Conservation (phyloP, 2,329 filamentous ascomycete species). For the Xylaria sp. region DNA sequence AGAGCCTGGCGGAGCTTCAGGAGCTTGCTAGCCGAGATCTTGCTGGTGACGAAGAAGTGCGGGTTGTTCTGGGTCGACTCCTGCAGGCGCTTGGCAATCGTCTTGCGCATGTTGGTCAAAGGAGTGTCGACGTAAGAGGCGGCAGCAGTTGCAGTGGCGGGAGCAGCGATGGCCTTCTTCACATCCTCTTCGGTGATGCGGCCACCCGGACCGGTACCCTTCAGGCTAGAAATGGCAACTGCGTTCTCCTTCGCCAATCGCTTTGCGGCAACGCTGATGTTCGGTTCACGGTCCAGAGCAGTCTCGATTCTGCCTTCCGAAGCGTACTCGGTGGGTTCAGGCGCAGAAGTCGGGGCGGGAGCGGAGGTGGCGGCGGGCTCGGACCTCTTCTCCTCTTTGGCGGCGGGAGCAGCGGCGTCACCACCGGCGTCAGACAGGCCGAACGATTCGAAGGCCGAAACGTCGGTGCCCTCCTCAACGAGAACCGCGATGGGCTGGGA, state of each 20-base stretch:
- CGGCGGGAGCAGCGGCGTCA: conserved; percentile 66
- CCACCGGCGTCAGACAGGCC: conserved; percentile 89
- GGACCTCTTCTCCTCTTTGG: conserved; percentile 70
- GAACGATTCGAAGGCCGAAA: conserved; percentile 88
- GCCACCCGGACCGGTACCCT: conserved; percentile 85
- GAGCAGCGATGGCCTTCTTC: conserved; percentile 77
- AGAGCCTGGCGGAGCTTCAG: conserved; percentile 94
- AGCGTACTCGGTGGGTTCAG: conserved; percentile 70
- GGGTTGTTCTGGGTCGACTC: conserved; percentile 93
- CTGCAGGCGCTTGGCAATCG: conserved; percentile 88
- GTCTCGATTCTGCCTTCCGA: conserved; percentile 81
- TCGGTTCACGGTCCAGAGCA: conserved; percentile 80
- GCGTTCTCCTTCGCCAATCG: conserved; percentile 85
- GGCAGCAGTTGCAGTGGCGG: conserved; percentile 57
- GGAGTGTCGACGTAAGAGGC: conserved; percentile 83
- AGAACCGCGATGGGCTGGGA: conserved; percentile 90
- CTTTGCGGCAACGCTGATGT: conserved; percentile 74
- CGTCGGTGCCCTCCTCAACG: conserved; percentile 88
- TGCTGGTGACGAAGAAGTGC: conserved; percentile 95
- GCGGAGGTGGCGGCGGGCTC: conserved; percentile 63
- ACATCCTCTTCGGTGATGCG: conserved; percentile 91
- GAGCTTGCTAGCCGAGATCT: conserved; percentile 91
- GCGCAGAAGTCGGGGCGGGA: conserved; percentile 59
- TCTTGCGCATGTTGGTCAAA: conserved; percentile 94
- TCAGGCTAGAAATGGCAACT: conserved; percentile 75